Evolutionary conservation across 805 yeast genomes (phyloP), one percentile per base, ranked within the genome.

Genomic region (Saturnispora diversa): DNA sequence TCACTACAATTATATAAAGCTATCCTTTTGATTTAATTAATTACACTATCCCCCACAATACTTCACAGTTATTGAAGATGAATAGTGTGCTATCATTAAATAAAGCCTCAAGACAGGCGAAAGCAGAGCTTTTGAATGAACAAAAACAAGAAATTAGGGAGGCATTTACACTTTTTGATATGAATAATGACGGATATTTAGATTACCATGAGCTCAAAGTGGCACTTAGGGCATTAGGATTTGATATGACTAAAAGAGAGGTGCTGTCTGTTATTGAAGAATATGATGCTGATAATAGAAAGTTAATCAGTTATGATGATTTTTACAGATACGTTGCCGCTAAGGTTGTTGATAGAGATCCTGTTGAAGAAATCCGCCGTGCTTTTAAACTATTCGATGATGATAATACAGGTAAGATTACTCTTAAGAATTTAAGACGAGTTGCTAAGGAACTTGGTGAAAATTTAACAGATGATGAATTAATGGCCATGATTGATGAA

Each of bases 401-500:
- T 45, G 96, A 86, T 51, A 70, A 70, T 37, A 86, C 94, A 0
- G 97, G 97, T 0, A 83, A 80, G 56, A 87, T 88, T 47, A 75
- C 83, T 42, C 66, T 90, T 37, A 72, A 88, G 49, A 84, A 87
- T 55, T 69, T 92, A 44, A 75, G 94, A 59, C 72, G 92, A 45
- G 95, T 90, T 2, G 92, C 97, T 9, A 83, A 84, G 51, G 97
- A 90, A 50, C 64, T 92, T 43, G 97, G 96, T 2, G 98, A 92
- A 59, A 84, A 81, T 51, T 65, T 92, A 43, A 79, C 85, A 5
- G 99, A 92, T 50, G 95, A 86, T 44, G 98, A 92, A 55, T 67
- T 92, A 38, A 72, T 84, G 50, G 97, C 97, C 4, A 92, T 92
- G 98, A 92, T 92, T 49, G 95, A 88, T 46, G 97, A 90, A 60